Conservation (phyloP, 2,329 filamentous ascomycete species). For the Exophiala phaeomuriformis region DNA sequence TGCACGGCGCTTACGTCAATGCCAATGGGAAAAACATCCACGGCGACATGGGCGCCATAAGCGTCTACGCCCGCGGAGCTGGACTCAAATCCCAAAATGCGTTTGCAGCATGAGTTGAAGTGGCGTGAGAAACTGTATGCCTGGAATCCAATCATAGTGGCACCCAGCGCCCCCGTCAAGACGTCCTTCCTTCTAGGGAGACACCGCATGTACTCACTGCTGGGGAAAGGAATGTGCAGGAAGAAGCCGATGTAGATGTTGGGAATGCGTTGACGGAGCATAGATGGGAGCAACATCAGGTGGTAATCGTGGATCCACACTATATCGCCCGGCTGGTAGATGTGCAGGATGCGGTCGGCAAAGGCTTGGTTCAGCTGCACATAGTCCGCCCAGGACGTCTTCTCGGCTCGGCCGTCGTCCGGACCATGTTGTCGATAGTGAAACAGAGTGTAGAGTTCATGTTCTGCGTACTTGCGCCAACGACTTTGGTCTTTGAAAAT, state of each 20-base stretch:
- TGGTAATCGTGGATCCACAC: slow-evolving; percentile 94
- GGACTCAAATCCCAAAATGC: slow-evolving; percentile 83
- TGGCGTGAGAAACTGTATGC: slow-evolving; percentile 92
- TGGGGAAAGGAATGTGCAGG: slow-evolving; percentile 88
- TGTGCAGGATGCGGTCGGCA: slow-evolving; percentile 76
- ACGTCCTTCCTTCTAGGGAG: slow-evolving; percentile 83
- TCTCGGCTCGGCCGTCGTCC: slow-evolving; percentile 72
- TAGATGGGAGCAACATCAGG: slow-evolving; percentile 77
- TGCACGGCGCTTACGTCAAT: slow-evolving; percentile 81
- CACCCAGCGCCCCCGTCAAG: slow-evolving; percentile 77
- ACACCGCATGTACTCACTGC: slow-evolving; percentile 89
- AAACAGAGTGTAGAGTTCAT: slow-evolving; percentile 84
- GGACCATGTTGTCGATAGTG: slow-evolving; percentile 95
- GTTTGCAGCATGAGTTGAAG: slow-evolving; percentile 88
- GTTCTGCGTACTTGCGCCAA: slow-evolving; percentile 86
- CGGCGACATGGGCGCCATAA: slow-evolving; percentile 79
- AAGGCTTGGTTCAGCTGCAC: slow-evolving; percentile 89
- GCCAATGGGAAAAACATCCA: slow-evolving; percentile 90
- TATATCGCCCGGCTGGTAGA: slow-evolving; percentile 88
- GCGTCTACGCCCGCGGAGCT: slow-evolving; percentile 79
- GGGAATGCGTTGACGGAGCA: slow-evolving; percentile 76
- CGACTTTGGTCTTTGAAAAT: slow-evolving; percentile 71
- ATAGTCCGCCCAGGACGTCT: slow-evolving; percentile 85
- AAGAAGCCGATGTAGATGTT: slow-evolving; percentile 94
- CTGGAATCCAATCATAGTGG: slow-evolving; percentile 92